Conservation (phyloP, 208 protist species). For the Leishmania lainsoni region DNA sequence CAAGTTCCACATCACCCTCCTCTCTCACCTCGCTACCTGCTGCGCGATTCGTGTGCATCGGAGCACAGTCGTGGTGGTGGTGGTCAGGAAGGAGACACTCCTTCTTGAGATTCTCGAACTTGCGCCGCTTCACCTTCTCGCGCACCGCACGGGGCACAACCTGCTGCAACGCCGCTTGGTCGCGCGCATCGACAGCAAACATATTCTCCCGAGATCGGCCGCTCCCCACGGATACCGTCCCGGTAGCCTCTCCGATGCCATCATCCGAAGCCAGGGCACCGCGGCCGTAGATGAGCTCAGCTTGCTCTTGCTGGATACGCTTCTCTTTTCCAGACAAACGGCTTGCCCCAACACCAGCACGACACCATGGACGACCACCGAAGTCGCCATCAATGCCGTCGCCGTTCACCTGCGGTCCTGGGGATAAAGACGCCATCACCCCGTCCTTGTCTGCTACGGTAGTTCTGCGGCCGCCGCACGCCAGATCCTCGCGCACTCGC, state of each 20-base stretch:
- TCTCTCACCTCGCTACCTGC: neutral
- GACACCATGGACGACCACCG: slow-evolving; percentile 55
- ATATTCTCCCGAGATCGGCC: slow-evolving; percentile 23
- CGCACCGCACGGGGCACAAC: slow-evolving; percentile 53
- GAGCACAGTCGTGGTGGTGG: neutral
- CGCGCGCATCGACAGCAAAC: slow-evolving; percentile 39
- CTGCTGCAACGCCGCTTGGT: slow-evolving; percentile 49
- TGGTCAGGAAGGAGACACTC: slow-evolving; percentile 10
- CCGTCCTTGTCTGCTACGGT: slow-evolving; percentile 27
- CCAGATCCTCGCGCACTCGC: slow-evolving; percentile 42
- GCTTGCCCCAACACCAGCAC: slow-evolving; percentile 66
- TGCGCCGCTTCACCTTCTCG: slow-evolving; percentile 26
- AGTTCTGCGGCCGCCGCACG: neutral
- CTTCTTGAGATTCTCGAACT: slow-evolving; percentile 18
- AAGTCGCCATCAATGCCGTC: slow-evolving; percentile 28
- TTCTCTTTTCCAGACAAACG: slow-evolving; percentile 54
- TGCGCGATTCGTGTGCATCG: neutral
- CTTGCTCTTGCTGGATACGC: slow-evolving; percentile 58
- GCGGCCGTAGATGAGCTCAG: slow-evolving; percentile 66
- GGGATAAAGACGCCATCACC: slow-evolving; percentile 1
- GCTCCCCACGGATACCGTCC: neutral
- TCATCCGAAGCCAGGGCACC: slow-evolving; percentile 17
- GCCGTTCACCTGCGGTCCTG: slow-evolving; percentile 2
- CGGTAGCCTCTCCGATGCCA: slow-evolving; percentile 3
- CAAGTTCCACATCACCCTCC: neutral